These are phyloP conservation scores for Pseudopediastrum boryanum DNA, from an alignment of 139 green algal genomes.

Conservation along the genomic window DNA sequence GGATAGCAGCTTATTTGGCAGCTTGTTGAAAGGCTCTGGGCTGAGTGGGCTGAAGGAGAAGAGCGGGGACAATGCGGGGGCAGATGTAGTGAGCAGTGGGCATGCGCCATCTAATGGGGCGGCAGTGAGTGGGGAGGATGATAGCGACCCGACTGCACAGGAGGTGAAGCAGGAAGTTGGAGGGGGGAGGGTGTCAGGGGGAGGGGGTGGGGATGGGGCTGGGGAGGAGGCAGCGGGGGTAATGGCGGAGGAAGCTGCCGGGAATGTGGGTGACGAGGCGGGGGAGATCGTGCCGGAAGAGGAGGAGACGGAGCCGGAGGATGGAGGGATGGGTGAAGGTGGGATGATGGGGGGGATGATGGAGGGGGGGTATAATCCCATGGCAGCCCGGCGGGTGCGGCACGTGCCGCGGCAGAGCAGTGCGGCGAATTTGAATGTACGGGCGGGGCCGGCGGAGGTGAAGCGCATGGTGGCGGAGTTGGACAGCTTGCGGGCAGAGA, in stretches of 20 bases:
- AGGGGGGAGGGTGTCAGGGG: no score
- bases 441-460: constrained; percentile 36
- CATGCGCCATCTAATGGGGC: not conserved
- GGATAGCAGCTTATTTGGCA: not conserved
- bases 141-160: no score
- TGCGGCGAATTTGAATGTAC: constrained; percentile 40
- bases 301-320: not conserved
- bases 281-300: not conserved
- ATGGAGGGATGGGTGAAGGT: not conserved
- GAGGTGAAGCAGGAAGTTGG: no score
- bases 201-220: no score
- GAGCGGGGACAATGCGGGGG: constrained; percentile 28
- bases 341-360: no score
- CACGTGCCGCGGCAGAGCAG: constrained; percentile 51
- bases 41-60: constrained; percentile 12
- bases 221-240: no score
- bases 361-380: no score
- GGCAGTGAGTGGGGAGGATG: not conserved
- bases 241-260: no score
- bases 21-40: not conserved
- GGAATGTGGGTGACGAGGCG: not conserved
- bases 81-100: constrained; percentile 32
- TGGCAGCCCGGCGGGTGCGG: constrained; percentile 29
- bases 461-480: constrained; percentile 43
- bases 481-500: constrained; percentile 41